Conservation (phyloP, 2,329 filamentous ascomycete species). For the Fusarium dlaminii region DNA sequence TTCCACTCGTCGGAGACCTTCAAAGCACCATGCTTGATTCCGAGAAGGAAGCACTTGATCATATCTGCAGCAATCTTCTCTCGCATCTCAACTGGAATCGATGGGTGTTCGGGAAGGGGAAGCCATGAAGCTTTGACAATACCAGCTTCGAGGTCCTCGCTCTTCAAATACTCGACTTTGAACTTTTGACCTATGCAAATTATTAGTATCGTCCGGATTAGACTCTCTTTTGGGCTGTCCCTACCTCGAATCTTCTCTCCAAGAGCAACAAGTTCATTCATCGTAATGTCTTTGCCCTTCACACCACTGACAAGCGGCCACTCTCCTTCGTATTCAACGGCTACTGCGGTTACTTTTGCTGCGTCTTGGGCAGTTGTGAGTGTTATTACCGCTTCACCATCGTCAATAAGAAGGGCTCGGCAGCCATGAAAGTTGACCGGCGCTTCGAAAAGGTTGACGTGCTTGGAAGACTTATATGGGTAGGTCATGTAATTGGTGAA, state of each 20-base stretch:
- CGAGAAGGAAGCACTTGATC: constrained; percentile 9
- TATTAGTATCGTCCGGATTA: neutral
- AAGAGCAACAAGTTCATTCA: constrained; percentile 51
- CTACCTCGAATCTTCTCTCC: constrained; percentile 49
- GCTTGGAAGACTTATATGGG: constrained; percentile 57
- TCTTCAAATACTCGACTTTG: constrained; percentile 21
- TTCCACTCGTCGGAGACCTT: constrained; percentile 56
- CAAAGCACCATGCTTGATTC: constrained; percentile 34
- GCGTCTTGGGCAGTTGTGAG: constrained; percentile 57
- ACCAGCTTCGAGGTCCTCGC: constrained; percentile 32
- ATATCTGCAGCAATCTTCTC: constrained; percentile 5
- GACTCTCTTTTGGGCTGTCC: fast-evolving
- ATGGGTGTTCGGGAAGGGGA: constrained; percentile 20
- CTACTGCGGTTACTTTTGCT: constrained; percentile 50
- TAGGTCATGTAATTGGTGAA: constrained; percentile 65
- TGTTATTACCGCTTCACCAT: constrained; percentile 54
- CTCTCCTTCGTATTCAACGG: constrained; percentile 54
- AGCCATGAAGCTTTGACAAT: constrained; percentile 41
- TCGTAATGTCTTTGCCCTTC: constrained; percentile 48
- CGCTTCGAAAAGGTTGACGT: constrained; percentile 52
- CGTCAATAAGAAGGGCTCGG: constrained; percentile 55
- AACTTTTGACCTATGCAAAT: constrained; percentile 30
- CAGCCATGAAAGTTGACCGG: constrained; percentile 52
- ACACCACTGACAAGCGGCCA: constrained; percentile 58
- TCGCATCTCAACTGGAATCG: constrained; percentile 27